Conservation (phyloP, 768 basidiomycete species). For the Termitomyces eurrhizus region DNA sequence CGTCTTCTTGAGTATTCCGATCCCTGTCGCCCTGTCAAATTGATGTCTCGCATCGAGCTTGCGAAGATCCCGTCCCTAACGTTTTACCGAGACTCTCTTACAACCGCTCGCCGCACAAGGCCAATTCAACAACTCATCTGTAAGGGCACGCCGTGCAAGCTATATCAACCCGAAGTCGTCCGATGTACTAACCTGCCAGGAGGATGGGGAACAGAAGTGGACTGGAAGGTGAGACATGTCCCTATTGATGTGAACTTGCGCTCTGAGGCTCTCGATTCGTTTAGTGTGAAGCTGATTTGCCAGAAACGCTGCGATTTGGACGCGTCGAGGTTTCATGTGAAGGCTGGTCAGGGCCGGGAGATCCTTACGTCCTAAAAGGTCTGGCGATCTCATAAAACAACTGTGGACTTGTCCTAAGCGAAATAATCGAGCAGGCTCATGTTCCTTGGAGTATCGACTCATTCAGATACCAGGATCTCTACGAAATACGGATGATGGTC, state of each 20-base stretch:
- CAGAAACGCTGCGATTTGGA: slow-evolving; percentile 78
- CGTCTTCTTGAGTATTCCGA: not conserved
- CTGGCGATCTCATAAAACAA: slow-evolving; percentile 7
- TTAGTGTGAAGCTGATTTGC: slow-evolving; percentile 89
- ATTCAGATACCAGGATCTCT: slow-evolving; percentile 58
- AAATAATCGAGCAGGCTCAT: slow-evolving; percentile 57
- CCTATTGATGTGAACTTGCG: not conserved
- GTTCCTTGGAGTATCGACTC: slow-evolving; percentile 80
- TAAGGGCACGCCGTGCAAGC: slow-evolving; percentile 69
- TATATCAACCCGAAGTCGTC: slow-evolving; percentile 81
- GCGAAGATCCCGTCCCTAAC: slow-evolving; percentile 71
- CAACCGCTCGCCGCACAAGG: slow-evolving; percentile 58
- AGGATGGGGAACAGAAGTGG: slow-evolving; percentile 72
- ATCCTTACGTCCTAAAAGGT: slow-evolving; percentile 86
- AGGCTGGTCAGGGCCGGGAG: slow-evolving; percentile 82
- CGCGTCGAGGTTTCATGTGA: slow-evolving; percentile 86
- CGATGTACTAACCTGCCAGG: slow-evolving; percentile 76
- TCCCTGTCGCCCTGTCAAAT: not conserved
- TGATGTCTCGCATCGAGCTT: slow-evolving; percentile 72
- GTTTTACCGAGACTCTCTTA: slow-evolving; percentile 69
- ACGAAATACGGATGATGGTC: slow-evolving; percentile 27
- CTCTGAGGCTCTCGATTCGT: not conserved
- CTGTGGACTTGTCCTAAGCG: not conserved
- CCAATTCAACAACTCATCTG: slow-evolving; percentile 81
- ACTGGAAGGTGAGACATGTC: slow-evolving; percentile 75